Evolutionary conservation across 139 green algal species (phyloP).

Genomic region (Tetradesmus lagerheimii): DNA sequence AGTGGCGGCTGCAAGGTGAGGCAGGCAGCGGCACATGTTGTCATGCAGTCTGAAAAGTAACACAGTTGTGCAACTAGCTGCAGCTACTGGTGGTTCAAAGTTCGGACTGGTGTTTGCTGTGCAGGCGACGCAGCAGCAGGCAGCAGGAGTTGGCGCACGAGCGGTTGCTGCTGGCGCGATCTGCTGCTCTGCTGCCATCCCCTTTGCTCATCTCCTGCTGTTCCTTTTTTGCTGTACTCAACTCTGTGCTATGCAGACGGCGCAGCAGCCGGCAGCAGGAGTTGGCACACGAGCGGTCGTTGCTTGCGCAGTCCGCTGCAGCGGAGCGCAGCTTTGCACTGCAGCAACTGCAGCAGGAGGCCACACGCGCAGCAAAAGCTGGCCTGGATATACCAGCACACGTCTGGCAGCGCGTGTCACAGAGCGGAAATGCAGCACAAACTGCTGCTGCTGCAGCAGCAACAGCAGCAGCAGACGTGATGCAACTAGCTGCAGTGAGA

Average conservation of each 20-base stretch:
- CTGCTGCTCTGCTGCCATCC: too few relatives aligned
- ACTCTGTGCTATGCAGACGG: background rate
- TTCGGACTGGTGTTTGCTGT: too few relatives aligned
- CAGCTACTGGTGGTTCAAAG: too few relatives aligned
- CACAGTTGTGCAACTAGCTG: too few relatives aligned
- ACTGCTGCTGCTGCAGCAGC: background rate
- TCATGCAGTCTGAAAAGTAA: too few relatives aligned
- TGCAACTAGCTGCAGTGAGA: background rate
- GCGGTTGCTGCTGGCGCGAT: too few relatives aligned
- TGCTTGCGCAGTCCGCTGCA: constrained; percentile 5
- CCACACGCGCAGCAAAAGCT: background rate
- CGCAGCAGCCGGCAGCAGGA: background rate
- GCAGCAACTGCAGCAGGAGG: constrained; percentile 14
- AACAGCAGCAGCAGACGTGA: background rate
- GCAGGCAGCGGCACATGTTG: background rate
- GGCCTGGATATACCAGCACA: background rate
- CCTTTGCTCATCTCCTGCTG: background rate
- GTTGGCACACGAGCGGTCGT: background rate
- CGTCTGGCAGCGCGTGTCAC: background rate
- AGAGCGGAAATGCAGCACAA: background rate
- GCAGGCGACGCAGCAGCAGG: too few relatives aligned
- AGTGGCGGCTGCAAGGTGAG: constrained; percentile 24
- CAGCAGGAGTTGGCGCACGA: too few relatives aligned
- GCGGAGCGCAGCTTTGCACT: constrained; percentile 8
- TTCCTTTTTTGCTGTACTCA: background rate